phyloP scores from a whole-genome alignment of 139 green algal genomes.

The Klebsormidium nitens region DNA sequence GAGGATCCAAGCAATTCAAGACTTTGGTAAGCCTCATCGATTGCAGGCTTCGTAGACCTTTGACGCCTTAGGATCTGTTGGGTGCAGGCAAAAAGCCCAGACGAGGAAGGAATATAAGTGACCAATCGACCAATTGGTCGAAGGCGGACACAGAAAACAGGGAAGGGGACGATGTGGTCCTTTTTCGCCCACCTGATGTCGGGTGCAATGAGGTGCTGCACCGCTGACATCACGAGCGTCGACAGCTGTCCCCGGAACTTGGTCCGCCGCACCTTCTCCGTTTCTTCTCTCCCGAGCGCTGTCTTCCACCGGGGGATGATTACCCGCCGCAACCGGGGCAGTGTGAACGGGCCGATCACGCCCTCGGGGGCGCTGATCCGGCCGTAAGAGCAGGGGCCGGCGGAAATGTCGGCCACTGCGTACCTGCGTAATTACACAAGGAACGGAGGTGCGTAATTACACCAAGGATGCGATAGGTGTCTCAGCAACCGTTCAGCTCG shows the following conservation, averaged over 20 bases:
- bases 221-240: slow-evolving; percentile 13
- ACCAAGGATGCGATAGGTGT: too few relatives aligned
- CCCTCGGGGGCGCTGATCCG: background rate
- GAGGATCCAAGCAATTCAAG: background rate
- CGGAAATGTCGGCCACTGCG: slow-evolving; percentile 36
- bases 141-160: slow-evolving; percentile 1
- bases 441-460: too few relatives aligned
- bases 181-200: slow-evolving; percentile 29
- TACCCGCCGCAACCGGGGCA: slow-evolving; percentile 16
- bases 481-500: too few relatives aligned
- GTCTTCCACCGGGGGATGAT: too few relatives aligned
- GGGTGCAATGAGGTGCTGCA: slow-evolving; percentile 39
- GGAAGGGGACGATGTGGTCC: too few relatives aligned
- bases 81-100: too few relatives aligned
- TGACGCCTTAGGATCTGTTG: too few relatives aligned
- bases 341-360: background rate
- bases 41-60: too few relatives aligned
- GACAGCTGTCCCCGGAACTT: slow-evolving; percentile 30
- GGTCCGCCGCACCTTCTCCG: too few relatives aligned
- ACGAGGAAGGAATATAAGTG: too few relatives aligned
- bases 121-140: background rate
- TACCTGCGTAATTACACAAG: slow-evolving; percentile 26
- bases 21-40: too few relatives aligned
- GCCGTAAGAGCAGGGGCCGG: slow-evolving; percentile 20
- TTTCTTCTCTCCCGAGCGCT: too few relatives aligned